These are phyloP conservation scores for Neurospora sp. DNA, from an alignment of 2,329 filamentous ascomycete species.

Conservation along the genomic window DNA sequence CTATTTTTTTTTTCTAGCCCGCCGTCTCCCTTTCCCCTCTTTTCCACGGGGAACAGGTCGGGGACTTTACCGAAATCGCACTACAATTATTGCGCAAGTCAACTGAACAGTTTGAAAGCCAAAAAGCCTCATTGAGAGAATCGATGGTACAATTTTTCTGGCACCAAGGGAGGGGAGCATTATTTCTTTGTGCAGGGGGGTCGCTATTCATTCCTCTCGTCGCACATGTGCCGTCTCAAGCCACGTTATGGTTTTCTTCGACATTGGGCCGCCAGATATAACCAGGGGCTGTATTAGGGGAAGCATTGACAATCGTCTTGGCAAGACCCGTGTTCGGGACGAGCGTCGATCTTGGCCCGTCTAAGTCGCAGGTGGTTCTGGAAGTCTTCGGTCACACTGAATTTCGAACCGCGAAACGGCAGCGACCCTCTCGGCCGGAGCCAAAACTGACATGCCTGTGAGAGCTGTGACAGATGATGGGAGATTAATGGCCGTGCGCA, in stretches of 20 bases:
- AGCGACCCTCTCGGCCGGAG: not conserved
- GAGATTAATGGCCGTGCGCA: not conserved
- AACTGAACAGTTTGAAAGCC: not conserved
- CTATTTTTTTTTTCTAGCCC: not conserved
- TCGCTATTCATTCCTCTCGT: not conserved
- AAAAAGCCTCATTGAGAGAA: not conserved
- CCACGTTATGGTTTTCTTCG: not conserved
- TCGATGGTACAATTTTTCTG: not conserved
- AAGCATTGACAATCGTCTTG: not conserved
- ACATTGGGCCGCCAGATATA: not conserved
- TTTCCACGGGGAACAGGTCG: not conserved
- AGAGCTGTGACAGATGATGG: not conserved
- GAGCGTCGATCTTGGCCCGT: not conserved
- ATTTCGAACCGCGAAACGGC: not conserved
- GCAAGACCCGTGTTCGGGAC: not conserved
- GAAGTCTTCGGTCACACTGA: not conserved
- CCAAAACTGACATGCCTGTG: not conserved
- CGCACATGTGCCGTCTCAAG: not conserved
- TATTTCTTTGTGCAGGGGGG: not conserved
- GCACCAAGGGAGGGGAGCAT: not conserved
- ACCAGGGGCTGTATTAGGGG: not conserved
- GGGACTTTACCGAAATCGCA: not conserved
- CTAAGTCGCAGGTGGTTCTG: not conserved
- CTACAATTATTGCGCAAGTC: not conserved
- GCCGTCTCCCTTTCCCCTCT: not conserved